A percentile compares a stretch with the other conserved stretches of the same genome.
These are phyloP conservation scores for Erythrophleum ivorense DNA, from an alignment of 331 rosid species.

Conservation along the genomic window DNA sequence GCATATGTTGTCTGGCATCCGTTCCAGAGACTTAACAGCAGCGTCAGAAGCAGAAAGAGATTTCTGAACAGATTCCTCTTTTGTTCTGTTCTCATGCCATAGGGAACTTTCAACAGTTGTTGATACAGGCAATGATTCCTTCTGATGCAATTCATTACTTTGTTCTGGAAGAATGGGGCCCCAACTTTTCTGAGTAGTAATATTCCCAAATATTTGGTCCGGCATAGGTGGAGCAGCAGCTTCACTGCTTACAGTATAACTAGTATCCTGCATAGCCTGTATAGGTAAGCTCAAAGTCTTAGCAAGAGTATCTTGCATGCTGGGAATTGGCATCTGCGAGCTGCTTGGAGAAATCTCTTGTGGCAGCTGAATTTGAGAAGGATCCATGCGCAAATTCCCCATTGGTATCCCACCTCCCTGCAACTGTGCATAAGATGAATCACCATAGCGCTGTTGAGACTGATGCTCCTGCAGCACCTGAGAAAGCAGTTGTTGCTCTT, in stretches of 20 bases:
- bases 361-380: constrained; percentile 55
- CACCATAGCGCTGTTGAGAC: constrained; percentile 61
- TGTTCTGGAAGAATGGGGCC: constrained; percentile 47
- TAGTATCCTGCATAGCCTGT: constrained; percentile 52
- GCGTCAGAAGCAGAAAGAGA: constrained; percentile 45
- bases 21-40: constrained; percentile 47
- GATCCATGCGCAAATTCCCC: constrained; percentile 61
- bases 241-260: constrained; percentile 52
- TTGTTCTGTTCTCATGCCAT: constrained; percentile 48
- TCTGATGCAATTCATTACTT: constrained; percentile 44
- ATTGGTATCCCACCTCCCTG: constrained; percentile 58
- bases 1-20: constrained; percentile 35
- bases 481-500: constrained; percentile 75
- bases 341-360: constrained; percentile 57
- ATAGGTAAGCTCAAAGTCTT: constrained; percentile 50
- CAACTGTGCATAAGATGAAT: constrained; percentile 69
- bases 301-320: constrained; percentile 53
- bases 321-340: constrained; percentile 55
- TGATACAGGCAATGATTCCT: constrained; percentile 52
- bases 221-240: constrained; percentile 51
- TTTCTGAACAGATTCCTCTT: constrained; percentile 44
- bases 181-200: constrained; percentile 50
- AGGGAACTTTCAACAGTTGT: constrained; percentile 47
- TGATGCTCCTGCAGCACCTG: constrained; percentile 81
- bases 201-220: constrained; percentile 64